Base-by-base conservation (phyloP, 768 basidiomycete species). In the Xanthoconium purpureum region DNA sequence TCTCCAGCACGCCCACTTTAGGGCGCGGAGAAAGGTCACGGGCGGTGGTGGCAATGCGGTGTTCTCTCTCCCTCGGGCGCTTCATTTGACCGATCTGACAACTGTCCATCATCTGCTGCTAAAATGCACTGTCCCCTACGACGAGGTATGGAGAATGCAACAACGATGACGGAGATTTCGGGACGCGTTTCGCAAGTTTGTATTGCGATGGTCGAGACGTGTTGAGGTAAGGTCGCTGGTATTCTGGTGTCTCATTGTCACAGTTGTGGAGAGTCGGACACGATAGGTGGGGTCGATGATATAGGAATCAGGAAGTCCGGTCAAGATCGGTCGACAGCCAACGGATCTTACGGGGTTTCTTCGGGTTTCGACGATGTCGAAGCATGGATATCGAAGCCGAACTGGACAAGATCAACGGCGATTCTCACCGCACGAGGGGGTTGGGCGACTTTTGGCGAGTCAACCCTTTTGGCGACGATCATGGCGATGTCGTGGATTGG, bases 1-100 rank as follows among this genome's bases (percentile, higher is more conserved):
- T 64, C 62, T 60, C 62, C 44, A 60, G 61, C 24, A 47, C 43
- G 58, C 62, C 62, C 50, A 60, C 53, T 38, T 44, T 37, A 52
- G 58, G 62, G 62, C 53, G 53, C 62, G 39, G 61, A 60, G 57
- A 38, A 33, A 39, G 50, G 50, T 61, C 12, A 28, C 17, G 5
- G 49, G 62, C 43, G 30, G 50, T 50, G 58, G 53, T 52, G 57
- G 57, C 32, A 33, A 36, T 1, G 5, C 1, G 24, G 3, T 37
- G 28, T 55, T 55, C 38, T 32, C 38, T 32, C 28, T 1, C 38
- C 28, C n/a, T 24, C 24, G 24, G 24, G 7, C 48, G 48, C 49
- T 29, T 50, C 14, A 9, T 58, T 58, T 17, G 35, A 43, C 6
- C 9, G 20, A 28, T 50, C 35, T 37, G 52, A 38, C 35, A 3